These are phyloP conservation scores for Colletotrichum sp. DNA, from an alignment of 2,329 filamentous ascomycete genomes.

Conservation along the genomic window DNA sequence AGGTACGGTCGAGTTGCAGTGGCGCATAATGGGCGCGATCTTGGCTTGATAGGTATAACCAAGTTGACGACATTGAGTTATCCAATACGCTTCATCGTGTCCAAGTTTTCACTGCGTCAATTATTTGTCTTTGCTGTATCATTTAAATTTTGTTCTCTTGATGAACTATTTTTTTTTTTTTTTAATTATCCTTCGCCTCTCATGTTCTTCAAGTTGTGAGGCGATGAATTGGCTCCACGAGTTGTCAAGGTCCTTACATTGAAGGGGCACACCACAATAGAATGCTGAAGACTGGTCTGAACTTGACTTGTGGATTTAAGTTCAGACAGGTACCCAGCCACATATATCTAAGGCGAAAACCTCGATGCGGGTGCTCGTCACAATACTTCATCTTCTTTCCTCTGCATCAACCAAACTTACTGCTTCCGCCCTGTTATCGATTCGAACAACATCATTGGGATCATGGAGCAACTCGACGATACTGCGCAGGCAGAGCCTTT, in stretches of 20 bases:
- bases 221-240: background rate
- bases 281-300: background rate
- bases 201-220: background rate
- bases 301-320: accelerated
- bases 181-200: background rate
- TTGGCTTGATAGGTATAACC: no score
- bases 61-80: no score
- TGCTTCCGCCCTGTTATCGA: background rate
- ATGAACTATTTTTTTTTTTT: no score
- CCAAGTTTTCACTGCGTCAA: no score
- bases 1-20: no score
- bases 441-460: background rate
- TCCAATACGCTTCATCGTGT: no score
- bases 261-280: no score
- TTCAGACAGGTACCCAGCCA: background rate
- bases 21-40: no score
- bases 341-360: background rate
- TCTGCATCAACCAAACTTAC: background rate
- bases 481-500: background rate
- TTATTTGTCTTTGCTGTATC: no score
- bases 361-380: background rate
- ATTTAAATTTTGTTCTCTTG: no score
- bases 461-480: background rate
- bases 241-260: background rate
- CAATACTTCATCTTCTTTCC: background rate